These are phyloP conservation scores for Cantharellus cinnabarinus DNA, from an alignment of 768 basidiomycete species.

Conservation along the genomic window DNA sequence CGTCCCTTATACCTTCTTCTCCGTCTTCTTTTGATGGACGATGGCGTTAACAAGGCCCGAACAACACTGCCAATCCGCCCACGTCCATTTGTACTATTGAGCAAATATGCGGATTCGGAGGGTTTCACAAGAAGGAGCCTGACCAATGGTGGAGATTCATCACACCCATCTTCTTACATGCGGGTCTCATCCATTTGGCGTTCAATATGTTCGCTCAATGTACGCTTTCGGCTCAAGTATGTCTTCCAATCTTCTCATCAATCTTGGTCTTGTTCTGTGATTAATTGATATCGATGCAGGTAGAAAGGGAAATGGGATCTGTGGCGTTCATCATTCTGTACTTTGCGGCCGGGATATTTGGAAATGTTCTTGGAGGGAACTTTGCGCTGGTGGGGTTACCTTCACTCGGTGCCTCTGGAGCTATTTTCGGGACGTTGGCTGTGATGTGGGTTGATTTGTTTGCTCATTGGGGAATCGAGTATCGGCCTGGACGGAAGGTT, in stretches of 20 bases:
- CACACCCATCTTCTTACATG: slow-evolving; percentile 79
- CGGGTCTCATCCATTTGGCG: slow-evolving; percentile 80
- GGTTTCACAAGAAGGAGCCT: slow-evolving; percentile 27
- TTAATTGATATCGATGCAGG: slow-evolving; percentile 20
- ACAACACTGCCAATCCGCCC: slow-evolving; percentile 67
- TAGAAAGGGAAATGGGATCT: slow-evolving; percentile 85
- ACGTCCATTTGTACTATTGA: slow-evolving; percentile 51
- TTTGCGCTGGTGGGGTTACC: slow-evolving; percentile 78
- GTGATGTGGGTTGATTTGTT: slow-evolving; percentile 71
- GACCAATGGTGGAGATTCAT: slow-evolving; percentile 59
- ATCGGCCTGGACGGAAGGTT: slow-evolving; percentile 63
- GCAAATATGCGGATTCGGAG: slow-evolving; percentile 78
- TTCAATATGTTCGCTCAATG: slow-evolving; percentile 83
- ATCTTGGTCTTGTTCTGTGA: no score
- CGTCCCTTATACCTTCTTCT: background rate
- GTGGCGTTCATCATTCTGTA: slow-evolving; percentile 70
- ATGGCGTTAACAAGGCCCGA: slow-evolving; percentile 32
- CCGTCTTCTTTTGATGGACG: background rate
- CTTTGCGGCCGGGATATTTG: slow-evolving; percentile 81
- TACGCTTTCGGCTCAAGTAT: slow-evolving; percentile 56
- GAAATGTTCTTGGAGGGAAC: slow-evolving; percentile 82
- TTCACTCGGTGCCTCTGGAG: slow-evolving; percentile 80
- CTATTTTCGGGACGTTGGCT: slow-evolving; percentile 73
- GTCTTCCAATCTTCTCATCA: background rate
- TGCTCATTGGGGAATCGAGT: slow-evolving; percentile 81